These are phyloP conservation scores for Theileria sp. DNA, from an alignment of 169 alveolate genomes.

Conservation along the genomic window DNA sequence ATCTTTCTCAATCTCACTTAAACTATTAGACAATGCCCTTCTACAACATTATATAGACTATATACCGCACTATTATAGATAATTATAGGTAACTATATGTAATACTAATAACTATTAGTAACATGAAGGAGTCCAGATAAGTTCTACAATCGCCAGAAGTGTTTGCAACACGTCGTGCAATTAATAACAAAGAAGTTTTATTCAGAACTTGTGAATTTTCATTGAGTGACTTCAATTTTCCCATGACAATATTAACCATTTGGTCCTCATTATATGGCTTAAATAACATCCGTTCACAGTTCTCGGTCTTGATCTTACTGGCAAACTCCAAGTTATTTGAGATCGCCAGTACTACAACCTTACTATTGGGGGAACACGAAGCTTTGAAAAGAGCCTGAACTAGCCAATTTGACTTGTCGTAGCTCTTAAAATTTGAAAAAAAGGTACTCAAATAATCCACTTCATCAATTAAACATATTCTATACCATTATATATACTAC, in stretches of 20 bases:
- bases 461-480: slow-evolving; percentile 54
- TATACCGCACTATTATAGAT: not conserved
- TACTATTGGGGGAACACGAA: slow-evolving; percentile 32
- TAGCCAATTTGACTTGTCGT: slow-evolving; percentile 51
- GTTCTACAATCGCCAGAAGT: slow-evolving; percentile 63
- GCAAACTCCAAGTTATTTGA: slow-evolving; percentile 63
- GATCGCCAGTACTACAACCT: slow-evolving; percentile 43
- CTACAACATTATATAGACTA: slow-evolving; percentile 2
- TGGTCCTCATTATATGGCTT: slow-evolving; percentile 64
- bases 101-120: not conserved
- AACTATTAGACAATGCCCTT: slow-evolving; percentile 51
- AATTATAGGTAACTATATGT: not conserved
- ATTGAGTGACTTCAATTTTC: slow-evolving; percentile 35
- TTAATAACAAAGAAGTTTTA: slow-evolving; percentile 46
- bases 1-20: slow-evolving; percentile 46
- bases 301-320: slow-evolving; percentile 34
- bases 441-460: slow-evolving; percentile 55
- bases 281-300: slow-evolving; percentile 42
- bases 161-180: slow-evolving; percentile 65
- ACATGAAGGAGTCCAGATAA: slow-evolving; percentile 67
- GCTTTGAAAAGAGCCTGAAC: slow-evolving; percentile 56
- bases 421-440: not conserved
- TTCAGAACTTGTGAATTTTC: slow-evolving; percentile 33
- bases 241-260: slow-evolving; percentile 50
- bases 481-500: not conserved